A percentile compares a stretch with the other conserved stretches of the same genome.
Conservation (phyloP, 805 yeast genomes). For the Ogataea trehalophila region DNA sequence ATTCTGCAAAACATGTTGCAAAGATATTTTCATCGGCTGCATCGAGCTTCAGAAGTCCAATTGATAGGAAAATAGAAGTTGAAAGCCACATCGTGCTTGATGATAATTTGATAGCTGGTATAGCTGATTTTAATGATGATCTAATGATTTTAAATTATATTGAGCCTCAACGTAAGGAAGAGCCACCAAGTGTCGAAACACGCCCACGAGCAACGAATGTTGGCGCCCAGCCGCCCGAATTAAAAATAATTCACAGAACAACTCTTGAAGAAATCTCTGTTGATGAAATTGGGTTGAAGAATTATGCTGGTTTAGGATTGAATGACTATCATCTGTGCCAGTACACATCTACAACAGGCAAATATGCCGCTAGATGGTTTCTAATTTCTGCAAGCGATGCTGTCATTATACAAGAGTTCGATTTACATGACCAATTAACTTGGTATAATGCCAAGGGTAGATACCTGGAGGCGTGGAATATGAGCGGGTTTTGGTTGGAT, state of each 20-base stretch:
- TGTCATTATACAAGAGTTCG: constrained; percentile 68
- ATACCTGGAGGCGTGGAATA: constrained; percentile 72
- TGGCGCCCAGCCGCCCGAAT: constrained; percentile 57
- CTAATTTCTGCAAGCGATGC: constrained; percentile 80
- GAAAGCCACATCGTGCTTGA: constrained; percentile 44
- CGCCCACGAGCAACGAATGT: not conserved
- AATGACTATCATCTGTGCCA: constrained; percentile 76
- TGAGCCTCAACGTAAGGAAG: constrained; percentile 31
- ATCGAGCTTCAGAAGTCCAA: constrained; percentile 42
- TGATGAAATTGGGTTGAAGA: constrained; percentile 69
- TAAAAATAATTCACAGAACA: constrained; percentile 58
- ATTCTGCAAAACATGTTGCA: constrained; percentile 20
- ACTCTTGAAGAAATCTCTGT: constrained; percentile 72
- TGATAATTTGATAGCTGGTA: constrained; percentile 65
- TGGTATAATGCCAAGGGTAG: constrained; percentile 62
- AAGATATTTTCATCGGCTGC: constrained; percentile 49
- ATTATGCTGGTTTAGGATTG: constrained; percentile 54
- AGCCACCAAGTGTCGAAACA: constrained; percentile 14
- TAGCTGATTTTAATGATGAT: constrained; percentile 66
- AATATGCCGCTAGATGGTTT: constrained; percentile 41
- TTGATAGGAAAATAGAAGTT: constrained; percentile 40
- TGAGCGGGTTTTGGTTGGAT: constrained; percentile 54
- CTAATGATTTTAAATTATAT: constrained; percentile 55
- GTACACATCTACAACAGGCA: constrained; percentile 34
- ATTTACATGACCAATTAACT: constrained; percentile 58